Evolutionary conservation across 176 grass and related monocot species (phyloP).

Genomic region (Tillandsia fasciculata): DNA sequence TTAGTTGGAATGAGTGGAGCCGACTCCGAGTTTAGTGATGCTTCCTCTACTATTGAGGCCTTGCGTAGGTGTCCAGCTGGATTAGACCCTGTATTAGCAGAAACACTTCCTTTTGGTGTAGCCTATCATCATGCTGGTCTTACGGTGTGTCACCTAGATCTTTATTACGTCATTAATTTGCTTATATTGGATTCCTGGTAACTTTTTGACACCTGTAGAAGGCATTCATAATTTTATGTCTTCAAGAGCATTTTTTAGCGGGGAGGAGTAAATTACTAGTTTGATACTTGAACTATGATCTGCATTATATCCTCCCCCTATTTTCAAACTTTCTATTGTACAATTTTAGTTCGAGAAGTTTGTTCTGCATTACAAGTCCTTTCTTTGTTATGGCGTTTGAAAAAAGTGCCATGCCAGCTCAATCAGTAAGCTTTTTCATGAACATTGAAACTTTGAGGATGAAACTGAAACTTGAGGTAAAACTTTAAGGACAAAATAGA

Average conservation of each 20-base stretch:
- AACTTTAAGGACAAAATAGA: no score
- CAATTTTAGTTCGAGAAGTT: no score
- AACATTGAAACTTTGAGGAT: no score
- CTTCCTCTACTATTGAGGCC: conserved; percentile 63
- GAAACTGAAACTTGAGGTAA: no score
- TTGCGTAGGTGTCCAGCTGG: conserved; percentile 75
- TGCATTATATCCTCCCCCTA: no score
- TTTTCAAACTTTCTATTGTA: no score
- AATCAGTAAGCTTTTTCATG: no score
- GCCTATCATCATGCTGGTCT: conserved; percentile 98
- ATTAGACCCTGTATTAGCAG: conserved; percentile 79
- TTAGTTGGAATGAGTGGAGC: conserved; percentile 28
- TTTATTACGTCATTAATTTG: neutral
- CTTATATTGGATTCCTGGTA: neutral
- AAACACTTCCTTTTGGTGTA: conserved; percentile 83
- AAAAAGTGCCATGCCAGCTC: no score
- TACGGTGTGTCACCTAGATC: conserved; percentile 44
- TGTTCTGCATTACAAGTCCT: no score
- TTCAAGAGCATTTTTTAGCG: neutral
- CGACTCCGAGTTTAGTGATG: conserved; percentile 57
- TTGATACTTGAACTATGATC: no score
- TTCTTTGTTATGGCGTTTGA: no score
- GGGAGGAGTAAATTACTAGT: no score
- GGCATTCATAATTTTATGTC: neutral
- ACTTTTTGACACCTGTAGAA: neutral